phyloP scores from a whole-genome alignment of 2,329 filamentous ascomycete species.

The Macrophomina pseudophaseolina region DNA sequence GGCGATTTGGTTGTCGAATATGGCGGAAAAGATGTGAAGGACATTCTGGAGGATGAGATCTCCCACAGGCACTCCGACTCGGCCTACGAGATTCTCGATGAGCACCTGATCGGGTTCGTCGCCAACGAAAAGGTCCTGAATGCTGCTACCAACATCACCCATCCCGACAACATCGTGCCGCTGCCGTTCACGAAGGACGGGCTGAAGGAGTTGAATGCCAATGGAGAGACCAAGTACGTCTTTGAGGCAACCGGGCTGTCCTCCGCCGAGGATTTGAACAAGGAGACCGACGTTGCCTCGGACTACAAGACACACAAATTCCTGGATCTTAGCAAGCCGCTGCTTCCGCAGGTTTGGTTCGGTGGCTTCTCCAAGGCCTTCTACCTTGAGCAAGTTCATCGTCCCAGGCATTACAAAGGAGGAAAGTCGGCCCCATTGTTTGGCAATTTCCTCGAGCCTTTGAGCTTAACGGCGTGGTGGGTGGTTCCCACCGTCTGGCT shows the following conservation, averaged over 20 bases:
- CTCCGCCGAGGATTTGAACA: constrained; percentile 80
- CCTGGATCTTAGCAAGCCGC: constrained; percentile 81
- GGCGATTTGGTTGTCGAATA: constrained; percentile 87
- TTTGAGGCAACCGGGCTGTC: constrained; percentile 81
- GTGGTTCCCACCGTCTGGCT: constrained; percentile 83
- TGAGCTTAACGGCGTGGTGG: constrained; percentile 95
- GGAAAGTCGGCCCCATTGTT: constrained; percentile 92
- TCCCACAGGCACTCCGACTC: constrained; percentile 89
- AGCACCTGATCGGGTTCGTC: constrained; percentile 83
- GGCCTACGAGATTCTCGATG: constrained; percentile 94
- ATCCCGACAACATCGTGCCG: constrained; percentile 58
- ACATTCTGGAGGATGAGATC: constrained; percentile 79
- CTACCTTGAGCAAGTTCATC: constrained; percentile 94
- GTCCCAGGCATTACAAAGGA: constrained; percentile 93
- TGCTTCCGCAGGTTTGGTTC: constrained; percentile 86
- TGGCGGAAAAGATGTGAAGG: constrained; percentile 81
- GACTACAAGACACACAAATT: constrained; percentile 96
- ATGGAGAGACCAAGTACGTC: constrained; percentile 53
- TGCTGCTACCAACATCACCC: constrained; percentile 53
- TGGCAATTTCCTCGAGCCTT: constrained; percentile 97
- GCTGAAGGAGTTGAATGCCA: constrained; percentile 57
- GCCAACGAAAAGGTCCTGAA: constrained; percentile 63
- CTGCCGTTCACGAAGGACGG: constrained; percentile 56
- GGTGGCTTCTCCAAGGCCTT: constrained; percentile 94
- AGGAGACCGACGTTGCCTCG: constrained; percentile 74